Evolutionary conservation across 192 early-diverging fungal species (phyloP), one percentile per base, ranked within the genome.

Genomic region (Coemansia sp.): DNA sequence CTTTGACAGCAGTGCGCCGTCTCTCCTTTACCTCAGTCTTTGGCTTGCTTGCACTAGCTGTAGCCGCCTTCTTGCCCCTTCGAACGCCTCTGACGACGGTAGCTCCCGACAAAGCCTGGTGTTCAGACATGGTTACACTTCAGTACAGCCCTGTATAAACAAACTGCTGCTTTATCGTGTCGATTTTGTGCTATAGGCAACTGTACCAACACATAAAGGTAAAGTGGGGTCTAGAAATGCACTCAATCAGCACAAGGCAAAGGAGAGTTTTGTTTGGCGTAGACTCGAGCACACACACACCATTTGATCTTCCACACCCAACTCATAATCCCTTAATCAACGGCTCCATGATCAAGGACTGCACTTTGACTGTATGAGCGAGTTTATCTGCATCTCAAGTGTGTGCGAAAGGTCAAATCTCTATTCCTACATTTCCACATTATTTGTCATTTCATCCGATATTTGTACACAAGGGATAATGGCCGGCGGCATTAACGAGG

Each of bases 1-100:
- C 66, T 27, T 72, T 72, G 32, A 65, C 32, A 29, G 42, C 54
- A 11, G 36, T 25, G 27, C 50, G 70, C 22, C 62, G 64, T 36
- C 62, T 67, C n/a, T 25, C 27, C 27, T 63, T 63, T 8, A 7
- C 39, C 39, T 46, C 39, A 17, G 54, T 61, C 39, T 67, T 64
- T 32, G 30, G 39, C n/a, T 55, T 56, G 23, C 33, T 61, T 54
- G 53, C 24, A 32, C 25, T 14, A 25, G 25, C 10, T 21, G 36
- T 39, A 51, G 20, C 46, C 29, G 30, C 42, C 52, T 36, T 63
- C 51, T 36, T 42, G 10, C 51, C 30, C 32, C 7, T 22, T 59
- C 42, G n/a, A 51, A 25, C 46, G 21, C 21, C 22, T 54, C 53
- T 22, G 23, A 27, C 53, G 7, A 6, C 53, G 23, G 21, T 22